Evolutionary conservation across 176 grass and related monocot genomes (phyloP).

Genomic region (Triticum timopheevii): DNA sequence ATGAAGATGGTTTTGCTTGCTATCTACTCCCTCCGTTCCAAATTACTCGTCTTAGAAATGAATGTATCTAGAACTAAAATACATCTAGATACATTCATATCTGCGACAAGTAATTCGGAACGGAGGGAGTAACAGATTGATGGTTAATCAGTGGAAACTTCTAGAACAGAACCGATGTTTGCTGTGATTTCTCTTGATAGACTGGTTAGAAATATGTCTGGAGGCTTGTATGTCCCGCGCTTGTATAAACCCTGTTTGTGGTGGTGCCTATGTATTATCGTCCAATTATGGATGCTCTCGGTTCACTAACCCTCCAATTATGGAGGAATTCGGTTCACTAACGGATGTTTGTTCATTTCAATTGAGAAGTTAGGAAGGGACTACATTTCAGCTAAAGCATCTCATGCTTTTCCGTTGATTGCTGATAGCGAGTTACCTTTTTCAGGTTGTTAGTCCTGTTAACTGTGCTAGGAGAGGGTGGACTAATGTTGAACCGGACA

Average conservation of each 20-base stretch:
- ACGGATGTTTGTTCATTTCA: neutral
- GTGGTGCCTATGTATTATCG: neutral
- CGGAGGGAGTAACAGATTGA: neutral
- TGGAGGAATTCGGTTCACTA: no score
- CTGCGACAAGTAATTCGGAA: no score
- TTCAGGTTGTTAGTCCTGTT: constrained; percentile 82
- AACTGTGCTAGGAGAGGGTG: constrained; percentile 98
- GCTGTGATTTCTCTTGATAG: neutral
- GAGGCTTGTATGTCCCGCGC: neutral
- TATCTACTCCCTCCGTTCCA: neutral
- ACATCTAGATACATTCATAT: no score
- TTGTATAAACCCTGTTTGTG: neutral
- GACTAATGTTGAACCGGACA: constrained; percentile 80
- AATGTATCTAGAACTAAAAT: no score
- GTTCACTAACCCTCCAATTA: neutral
- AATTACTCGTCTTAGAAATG: no score
- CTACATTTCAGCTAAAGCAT: constrained; percentile 3
- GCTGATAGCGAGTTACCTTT: constrained; percentile 17
- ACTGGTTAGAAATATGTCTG: neutral
- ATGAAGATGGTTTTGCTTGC: neutral
- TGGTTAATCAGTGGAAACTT: neutral
- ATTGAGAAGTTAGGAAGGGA: neutral
- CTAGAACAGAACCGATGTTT: neutral
- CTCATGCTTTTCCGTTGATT: neutral
- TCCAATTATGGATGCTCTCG: neutral